These are phyloP conservation scores for Trichoderma atroviride DNA, from an alignment of 2,329 filamentous ascomycete genomes.

Conservation along the genomic window DNA sequence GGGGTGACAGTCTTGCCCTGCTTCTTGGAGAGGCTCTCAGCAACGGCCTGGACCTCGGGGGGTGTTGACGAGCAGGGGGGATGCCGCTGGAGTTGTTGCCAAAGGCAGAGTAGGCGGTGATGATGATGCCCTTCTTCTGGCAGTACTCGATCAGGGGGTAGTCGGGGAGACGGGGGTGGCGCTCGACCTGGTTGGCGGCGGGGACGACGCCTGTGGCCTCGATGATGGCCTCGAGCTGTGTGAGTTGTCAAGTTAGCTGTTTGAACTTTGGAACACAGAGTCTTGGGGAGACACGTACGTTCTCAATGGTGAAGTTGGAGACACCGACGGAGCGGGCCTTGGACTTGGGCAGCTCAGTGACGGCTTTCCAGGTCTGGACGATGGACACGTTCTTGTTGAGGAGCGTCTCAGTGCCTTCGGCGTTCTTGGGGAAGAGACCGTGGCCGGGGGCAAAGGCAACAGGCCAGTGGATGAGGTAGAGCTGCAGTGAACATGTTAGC, in stretches of 20 bases:
- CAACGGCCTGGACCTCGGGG: slow-evolving; percentile 58
- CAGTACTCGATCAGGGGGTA: slow-evolving; percentile 62
- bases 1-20: slow-evolving; percentile 45
- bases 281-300: slow-evolving; percentile 34
- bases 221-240: slow-evolving; percentile 56
- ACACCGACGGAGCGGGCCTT: slow-evolving; percentile 71
- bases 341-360: slow-evolving; percentile 60
- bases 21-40: slow-evolving; percentile 46
- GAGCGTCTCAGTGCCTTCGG: slow-evolving; percentile 43
- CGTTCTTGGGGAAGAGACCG: slow-evolving; percentile 49
- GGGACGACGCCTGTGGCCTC: slow-evolving; percentile 59
- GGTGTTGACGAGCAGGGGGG: slow-evolving; percentile 61
- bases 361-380: slow-evolving; percentile 50
- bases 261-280: neutral
- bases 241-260: neutral
- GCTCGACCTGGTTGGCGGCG: slow-evolving; percentile 70
- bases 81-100: slow-evolving; percentile 49
- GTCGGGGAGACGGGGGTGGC: slow-evolving; percentile 64
- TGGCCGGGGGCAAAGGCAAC: slow-evolving; percentile 47
- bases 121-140: slow-evolving; percentile 64
- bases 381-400: slow-evolving; percentile 50
- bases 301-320: slow-evolving; percentile 70
- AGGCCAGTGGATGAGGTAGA: slow-evolving; percentile 68
- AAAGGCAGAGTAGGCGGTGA: slow-evolving; percentile 65
- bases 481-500: slow-evolving; percentile 34